Percentiles rank a stretch among this genome's conserved stretches.
These are phyloP conservation scores for Suillus brevipes DNA, from an alignment of 768 basidiomycete genomes.

Conservation along the genomic window DNA sequence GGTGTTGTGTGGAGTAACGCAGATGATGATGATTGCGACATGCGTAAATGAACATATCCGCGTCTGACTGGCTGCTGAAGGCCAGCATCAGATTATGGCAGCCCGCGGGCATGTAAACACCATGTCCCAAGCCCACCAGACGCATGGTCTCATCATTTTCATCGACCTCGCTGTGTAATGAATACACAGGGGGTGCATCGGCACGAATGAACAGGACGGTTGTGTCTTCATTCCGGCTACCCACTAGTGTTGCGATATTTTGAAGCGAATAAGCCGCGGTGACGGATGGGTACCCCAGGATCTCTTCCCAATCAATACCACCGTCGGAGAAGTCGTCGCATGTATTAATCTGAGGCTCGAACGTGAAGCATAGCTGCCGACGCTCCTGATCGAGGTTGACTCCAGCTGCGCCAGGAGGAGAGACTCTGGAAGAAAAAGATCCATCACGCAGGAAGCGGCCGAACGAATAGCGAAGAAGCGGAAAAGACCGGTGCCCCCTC, in stretches of 20 bases:
- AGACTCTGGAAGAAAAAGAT: constrained; percentile 33
- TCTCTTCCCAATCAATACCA: neutral
- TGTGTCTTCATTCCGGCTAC: constrained; percentile 9
- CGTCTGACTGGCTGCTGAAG: constrained; percentile 28
- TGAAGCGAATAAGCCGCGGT: constrained; percentile 23
- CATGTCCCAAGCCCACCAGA: constrained; percentile 27
- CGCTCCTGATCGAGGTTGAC: constrained; percentile 38
- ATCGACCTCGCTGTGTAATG: constrained; percentile 5
- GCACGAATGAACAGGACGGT: constrained; percentile 33
- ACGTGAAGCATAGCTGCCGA: constrained; percentile 30
- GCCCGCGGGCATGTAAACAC: constrained; percentile 26
- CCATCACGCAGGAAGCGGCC: constrained; percentile 39
- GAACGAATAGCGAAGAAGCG: constrained; percentile 31
- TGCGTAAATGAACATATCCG: constrained; percentile 27
- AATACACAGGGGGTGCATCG: constrained; percentile 32
- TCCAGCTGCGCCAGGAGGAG: constrained; percentile 25
- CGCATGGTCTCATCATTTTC: neutral
- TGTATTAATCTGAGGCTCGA: constrained; percentile 9
- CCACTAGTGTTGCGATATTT: constrained; percentile 23
- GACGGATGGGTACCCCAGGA: neutral
- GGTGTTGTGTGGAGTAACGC: constrained; percentile 6
- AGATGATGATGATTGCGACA: constrained; percentile 23
- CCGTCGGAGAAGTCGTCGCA: neutral
- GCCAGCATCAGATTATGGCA: constrained; percentile 31
- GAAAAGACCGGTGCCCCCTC: constrained; percentile 18